Evolutionary conservation across 495 filamentous ascomycete genomes (phyloP).

Genomic region (Penicillium robsamsonii): DNA sequence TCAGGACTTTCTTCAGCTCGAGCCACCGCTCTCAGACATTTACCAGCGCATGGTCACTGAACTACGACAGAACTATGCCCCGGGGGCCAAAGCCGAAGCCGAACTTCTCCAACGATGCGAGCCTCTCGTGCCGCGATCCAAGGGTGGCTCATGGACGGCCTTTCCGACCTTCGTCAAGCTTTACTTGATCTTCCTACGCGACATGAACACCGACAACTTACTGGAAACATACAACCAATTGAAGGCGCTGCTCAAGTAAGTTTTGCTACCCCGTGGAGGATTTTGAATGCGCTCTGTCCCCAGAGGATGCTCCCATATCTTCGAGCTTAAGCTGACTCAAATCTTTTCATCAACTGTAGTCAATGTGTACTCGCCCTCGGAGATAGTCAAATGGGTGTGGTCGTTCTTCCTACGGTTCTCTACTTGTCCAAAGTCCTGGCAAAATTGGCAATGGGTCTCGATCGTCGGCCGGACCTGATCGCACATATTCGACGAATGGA

Average conservation of each 20-base stretch:
- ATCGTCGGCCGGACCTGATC: constrained; percentile 69
- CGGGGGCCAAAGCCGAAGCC: constrained; percentile 44
- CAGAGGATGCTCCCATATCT: neutral
- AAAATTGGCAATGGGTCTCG: constrained; percentile 75
- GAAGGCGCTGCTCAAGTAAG: constrained; percentile 69
- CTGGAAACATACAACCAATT: constrained; percentile 72
- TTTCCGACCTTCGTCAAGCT: constrained; percentile 75
- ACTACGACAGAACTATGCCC: constrained; percentile 56
- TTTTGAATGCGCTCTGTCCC: neutral
- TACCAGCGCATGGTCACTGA: constrained; percentile 68
- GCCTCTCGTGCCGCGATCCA: constrained; percentile 55
- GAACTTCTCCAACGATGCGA: constrained; percentile 59
- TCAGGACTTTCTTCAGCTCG: constrained; percentile 58
- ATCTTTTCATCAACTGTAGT: constrained; percentile 26
- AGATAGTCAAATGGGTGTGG: constrained; percentile 70
- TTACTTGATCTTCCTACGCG: constrained; percentile 76
- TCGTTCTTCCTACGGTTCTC: constrained; percentile 75
- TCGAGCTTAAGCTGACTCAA: constrained; percentile 6
- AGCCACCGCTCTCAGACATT: constrained; percentile 61
- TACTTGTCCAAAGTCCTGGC: constrained; percentile 73
- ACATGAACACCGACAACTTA: constrained; percentile 71
- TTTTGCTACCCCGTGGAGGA: constrained; percentile 9
- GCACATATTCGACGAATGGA: constrained; percentile 52
- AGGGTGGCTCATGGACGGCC: constrained; percentile 65
- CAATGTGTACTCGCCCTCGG: constrained; percentile 78